Conservation (phyloP, 169 alveolate genomes). For the Toxoplasma gondii region DNA sequence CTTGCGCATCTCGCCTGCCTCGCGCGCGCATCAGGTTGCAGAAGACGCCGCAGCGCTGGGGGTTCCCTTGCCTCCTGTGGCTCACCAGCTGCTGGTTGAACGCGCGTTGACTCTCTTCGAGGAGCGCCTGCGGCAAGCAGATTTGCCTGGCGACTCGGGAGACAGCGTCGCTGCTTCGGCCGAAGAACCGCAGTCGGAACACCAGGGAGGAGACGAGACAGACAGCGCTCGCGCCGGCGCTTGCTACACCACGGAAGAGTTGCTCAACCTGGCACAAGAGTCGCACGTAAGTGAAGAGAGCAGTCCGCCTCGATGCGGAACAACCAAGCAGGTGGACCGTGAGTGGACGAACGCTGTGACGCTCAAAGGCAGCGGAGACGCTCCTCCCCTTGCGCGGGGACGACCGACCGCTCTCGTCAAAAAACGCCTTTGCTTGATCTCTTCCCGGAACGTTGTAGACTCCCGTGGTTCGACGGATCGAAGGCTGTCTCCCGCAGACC, state of each 20-base stretch:
- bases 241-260: neutral
- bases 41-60: conserved; percentile 26
- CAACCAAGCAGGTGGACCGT: no score
- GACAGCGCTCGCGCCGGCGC: neutral
- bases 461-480: no score
- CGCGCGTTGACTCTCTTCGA: neutral
- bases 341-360: no score
- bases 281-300: neutral
- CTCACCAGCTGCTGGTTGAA: neutral
- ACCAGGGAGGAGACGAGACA: neutral
- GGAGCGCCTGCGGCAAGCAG: neutral
- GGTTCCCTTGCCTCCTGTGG: conserved; percentile 12
- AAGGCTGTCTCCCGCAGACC: no score
- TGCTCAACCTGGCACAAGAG: neutral
- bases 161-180: neutral
- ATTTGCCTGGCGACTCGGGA: neutral
- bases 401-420: no score
- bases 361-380: no score
- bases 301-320: no score
- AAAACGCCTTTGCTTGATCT: no score
- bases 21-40: neutral
- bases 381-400: no score
- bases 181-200: neutral
- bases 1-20: neutral
- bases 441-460: no score